A percentile compares a stretch with the other conserved stretches of the same genome.
Conservation (phyloP, 2,329 filamentous ascomycete species). For the Fusarium proliferatum region DNA sequence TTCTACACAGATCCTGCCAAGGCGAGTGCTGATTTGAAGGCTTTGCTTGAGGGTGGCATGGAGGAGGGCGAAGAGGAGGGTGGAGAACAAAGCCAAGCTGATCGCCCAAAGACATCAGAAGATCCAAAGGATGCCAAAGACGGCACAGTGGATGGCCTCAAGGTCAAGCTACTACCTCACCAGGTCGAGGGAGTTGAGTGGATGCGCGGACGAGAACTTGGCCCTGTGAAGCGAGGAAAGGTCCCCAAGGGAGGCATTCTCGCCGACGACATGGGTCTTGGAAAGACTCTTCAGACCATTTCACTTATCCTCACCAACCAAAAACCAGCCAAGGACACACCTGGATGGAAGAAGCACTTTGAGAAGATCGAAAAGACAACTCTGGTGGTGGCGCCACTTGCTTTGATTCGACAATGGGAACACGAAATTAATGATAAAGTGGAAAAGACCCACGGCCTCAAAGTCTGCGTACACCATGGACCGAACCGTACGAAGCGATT, state of each 20-base stretch:
- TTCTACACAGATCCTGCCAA: conserved; percentile 77
- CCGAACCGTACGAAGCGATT: conserved; percentile 83
- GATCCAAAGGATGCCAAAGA: conserved; percentile 55
- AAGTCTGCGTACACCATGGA: conserved; percentile 92
- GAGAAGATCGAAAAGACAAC: conserved; percentile 80
- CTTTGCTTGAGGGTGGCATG: conserved; percentile 82
- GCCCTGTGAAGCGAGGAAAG: conserved; percentile 81
- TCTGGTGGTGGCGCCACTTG: conserved; percentile 90
- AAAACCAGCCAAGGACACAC: conserved; percentile 69
- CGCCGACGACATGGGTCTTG: conserved; percentile 96
- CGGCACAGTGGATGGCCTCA: conserved; percentile 77
- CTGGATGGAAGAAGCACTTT: conserved; percentile 75
- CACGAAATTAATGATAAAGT: conserved; percentile 89
- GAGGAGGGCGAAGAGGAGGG: conserved; percentile 72
- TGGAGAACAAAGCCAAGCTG: conserved; percentile 44
- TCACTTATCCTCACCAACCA: conserved; percentile 87
- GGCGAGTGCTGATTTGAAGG: conserved; percentile 81
- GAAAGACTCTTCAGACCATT: conserved; percentile 95
- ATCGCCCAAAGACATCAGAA: conserved; percentile 35
- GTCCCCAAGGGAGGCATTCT: conserved; percentile 94
- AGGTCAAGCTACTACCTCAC: conserved; percentile 89
- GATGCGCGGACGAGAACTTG: conserved; percentile 94
- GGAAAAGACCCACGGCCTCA: conserved; percentile 73
- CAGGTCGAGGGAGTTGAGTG: conserved; percentile 94
- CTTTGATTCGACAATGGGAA: conserved; percentile 98